A percentile compares a stretch with the other conserved stretches of the same genome.
These are phyloP conservation scores for Xylaria sp. DNA, from an alignment of 2,329 filamentous ascomycete genomes.

Conservation along the genomic window DNA sequence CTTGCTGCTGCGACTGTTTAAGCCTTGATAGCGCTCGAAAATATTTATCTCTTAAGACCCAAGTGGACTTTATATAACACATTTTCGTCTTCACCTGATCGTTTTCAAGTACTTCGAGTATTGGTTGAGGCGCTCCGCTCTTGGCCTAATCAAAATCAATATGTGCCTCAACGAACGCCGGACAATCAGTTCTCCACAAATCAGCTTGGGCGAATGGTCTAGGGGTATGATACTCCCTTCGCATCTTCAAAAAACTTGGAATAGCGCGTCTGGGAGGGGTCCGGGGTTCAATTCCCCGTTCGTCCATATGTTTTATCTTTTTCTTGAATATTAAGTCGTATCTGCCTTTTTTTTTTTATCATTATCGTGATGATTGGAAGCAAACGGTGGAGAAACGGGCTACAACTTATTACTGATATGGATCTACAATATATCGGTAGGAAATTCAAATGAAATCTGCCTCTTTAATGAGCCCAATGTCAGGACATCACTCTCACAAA, in stretches of 20 bases:
- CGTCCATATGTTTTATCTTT: slow-evolving; percentile 25
- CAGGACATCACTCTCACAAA: too few species aligned
- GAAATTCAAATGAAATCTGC: too few species aligned
- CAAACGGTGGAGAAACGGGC: too few species aligned
- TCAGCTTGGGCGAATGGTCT: slow-evolving; percentile 31
- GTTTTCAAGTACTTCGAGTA: not conserved
- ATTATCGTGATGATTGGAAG: not conserved
- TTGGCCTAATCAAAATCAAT: not conserved
- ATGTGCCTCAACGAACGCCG: not conserved
- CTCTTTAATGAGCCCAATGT: too few species aligned
- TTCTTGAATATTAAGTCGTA: not conserved
- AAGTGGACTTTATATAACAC: not conserved
- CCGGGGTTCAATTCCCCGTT: slow-evolving; percentile 42
- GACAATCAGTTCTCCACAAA: slow-evolving; percentile 8
- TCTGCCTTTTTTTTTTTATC: not conserved
- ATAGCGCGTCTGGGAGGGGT: slow-evolving; percentile 34
- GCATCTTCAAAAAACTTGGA: slow-evolving; percentile 15
- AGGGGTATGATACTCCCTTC: slow-evolving; percentile 37
- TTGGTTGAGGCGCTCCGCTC: too few species aligned
- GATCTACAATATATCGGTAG: too few species aligned
- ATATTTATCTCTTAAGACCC: too few species aligned
- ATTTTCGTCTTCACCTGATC: not conserved
- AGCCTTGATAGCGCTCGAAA: too few species aligned
- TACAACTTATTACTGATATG: too few species aligned
- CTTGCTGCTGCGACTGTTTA: too few species aligned